phyloP scores from a whole-genome alignment of 2,329 filamentous ascomycete species.

The Xylaria digitata region DNA sequence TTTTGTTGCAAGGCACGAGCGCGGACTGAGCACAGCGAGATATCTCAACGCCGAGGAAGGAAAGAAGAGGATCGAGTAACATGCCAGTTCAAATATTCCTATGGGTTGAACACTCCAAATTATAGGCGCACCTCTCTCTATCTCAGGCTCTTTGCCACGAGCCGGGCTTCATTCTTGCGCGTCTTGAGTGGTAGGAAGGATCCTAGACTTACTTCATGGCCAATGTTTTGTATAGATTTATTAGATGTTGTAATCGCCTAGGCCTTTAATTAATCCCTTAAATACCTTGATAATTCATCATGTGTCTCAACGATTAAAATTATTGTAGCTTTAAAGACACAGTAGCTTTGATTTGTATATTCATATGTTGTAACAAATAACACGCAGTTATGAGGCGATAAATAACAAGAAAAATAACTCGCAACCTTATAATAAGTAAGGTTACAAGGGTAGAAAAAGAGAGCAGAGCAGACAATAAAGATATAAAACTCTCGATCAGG shows the following conservation, averaged over 20 bases:
- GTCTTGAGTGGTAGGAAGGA: neutral
- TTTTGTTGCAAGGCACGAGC: conserved; percentile 79
- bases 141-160: neutral
- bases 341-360: too few relatives aligned
- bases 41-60: conserved; percentile 92
- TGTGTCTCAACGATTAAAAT: too few relatives aligned
- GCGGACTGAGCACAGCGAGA: conserved; percentile 83
- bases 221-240: conserved; percentile 17
- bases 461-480: conserved; percentile 10
- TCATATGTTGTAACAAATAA: too few relatives aligned
- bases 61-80: conserved; percentile 93
- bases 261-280: conserved; percentile 13
- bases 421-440: too few relatives aligned
- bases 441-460: neutral
- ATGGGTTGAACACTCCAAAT: neutral
- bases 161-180: neutral
- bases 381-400: too few relatives aligned
- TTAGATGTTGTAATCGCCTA: conserved; percentile 29
- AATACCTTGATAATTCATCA: neutral
- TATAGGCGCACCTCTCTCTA: neutral
- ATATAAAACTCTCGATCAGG: conserved; percentile 45
- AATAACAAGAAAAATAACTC: too few relatives aligned
- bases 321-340: too few relatives aligned
- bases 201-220: conserved; percentile 1
- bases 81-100: neutral